phyloP scores from a whole-genome alignment of 2,329 filamentous ascomycete species.

The Trichophyton benhamiae region DNA sequence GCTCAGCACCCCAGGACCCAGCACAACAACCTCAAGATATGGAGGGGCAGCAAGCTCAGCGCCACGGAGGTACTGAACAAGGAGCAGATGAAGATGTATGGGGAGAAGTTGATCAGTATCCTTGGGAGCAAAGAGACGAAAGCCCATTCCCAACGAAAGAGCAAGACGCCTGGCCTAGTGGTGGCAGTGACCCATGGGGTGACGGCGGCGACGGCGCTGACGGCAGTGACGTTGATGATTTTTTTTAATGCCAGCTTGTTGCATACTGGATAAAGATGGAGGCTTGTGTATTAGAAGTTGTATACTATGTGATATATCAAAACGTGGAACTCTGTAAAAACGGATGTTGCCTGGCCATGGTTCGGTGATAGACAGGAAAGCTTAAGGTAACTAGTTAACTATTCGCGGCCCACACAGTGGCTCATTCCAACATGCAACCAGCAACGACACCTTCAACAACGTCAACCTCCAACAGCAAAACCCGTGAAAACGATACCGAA shows the following conservation, averaged over 20 bases:
- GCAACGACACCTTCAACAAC: not conserved
- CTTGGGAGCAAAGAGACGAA: slow-evolving; percentile 3
- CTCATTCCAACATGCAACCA: not conserved
- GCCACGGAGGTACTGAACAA: not conserved
- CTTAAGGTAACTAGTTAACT: not conserved
- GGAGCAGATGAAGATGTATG: slow-evolving; percentile 23
- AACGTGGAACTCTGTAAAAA: not conserved
- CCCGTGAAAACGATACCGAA: not conserved
- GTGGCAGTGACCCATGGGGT: not conserved
- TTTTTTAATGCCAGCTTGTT: not conserved
- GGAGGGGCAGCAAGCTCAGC: not conserved
- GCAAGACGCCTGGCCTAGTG: slow-evolving; percentile 16
- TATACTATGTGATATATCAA: not conserved
- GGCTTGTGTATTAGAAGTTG: not conserved
- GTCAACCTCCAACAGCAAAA: not conserved
- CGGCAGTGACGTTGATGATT: not conserved
- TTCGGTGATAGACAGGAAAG: not conserved
- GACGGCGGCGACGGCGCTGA: not conserved
- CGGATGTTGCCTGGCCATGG: no score
- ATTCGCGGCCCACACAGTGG: not conserved
- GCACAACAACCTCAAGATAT: slow-evolving; percentile 11
- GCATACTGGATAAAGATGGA: not conserved
- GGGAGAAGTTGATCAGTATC: slow-evolving; percentile 19
- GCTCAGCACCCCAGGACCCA: slow-evolving; percentile 3
- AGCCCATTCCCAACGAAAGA: slow-evolving; percentile 16